Percentiles rank a stretch among this genome's conserved stretches.
Evolutionary conservation across 2,329 filamentous ascomycete genomes (phyloP).

Genomic region (Septoria linicola): DNA sequence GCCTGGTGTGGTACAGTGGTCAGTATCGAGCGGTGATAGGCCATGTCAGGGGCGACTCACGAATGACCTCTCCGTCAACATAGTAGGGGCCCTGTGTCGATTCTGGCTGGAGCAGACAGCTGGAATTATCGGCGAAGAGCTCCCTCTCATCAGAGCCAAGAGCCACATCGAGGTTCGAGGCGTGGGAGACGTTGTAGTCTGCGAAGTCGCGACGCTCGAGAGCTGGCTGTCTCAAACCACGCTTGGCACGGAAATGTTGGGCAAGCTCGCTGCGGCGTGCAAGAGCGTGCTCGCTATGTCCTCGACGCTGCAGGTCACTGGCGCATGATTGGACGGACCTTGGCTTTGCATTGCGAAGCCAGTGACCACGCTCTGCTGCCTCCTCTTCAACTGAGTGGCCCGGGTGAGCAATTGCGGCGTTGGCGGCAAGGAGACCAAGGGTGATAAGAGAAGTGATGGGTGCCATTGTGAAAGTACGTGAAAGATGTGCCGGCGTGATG

Average conservation of each 20-base stretch:
- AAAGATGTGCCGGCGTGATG: not conserved
- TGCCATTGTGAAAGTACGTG: constrained; percentile 16
- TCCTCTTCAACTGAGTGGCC: constrained; percentile 27
- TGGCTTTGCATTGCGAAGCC: constrained; percentile 23
- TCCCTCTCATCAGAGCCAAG: constrained; percentile 26
- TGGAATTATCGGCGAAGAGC: constrained; percentile 29
- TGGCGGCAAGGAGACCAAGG: constrained; percentile 16
- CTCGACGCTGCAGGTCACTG: constrained; percentile 23
- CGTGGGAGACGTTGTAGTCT: constrained; percentile 27
- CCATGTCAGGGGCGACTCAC: too few relatives aligned
- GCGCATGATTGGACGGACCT: constrained; percentile 28
- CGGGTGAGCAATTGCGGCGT: constrained; percentile 26
- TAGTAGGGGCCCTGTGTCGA: constrained; percentile 29
- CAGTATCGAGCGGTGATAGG: too few relatives aligned
- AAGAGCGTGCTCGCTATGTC: constrained; percentile 22
- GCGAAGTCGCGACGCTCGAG: constrained; percentile 28
- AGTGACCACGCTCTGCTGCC: constrained; percentile 26
- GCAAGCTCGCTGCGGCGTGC: constrained; percentile 27
- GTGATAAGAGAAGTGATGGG: constrained; percentile 20
- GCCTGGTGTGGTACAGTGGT: too few relatives aligned
- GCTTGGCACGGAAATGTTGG: constrained; percentile 22
- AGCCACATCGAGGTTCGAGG: constrained; percentile 20
- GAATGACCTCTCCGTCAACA: constrained; percentile 36
- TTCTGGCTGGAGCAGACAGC: constrained; percentile 33
- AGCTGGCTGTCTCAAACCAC: constrained; percentile 18